These are phyloP conservation scores for Chlorella sp. DNA, from an alignment of 139 green algal genomes.

Conservation along the genomic window DNA sequence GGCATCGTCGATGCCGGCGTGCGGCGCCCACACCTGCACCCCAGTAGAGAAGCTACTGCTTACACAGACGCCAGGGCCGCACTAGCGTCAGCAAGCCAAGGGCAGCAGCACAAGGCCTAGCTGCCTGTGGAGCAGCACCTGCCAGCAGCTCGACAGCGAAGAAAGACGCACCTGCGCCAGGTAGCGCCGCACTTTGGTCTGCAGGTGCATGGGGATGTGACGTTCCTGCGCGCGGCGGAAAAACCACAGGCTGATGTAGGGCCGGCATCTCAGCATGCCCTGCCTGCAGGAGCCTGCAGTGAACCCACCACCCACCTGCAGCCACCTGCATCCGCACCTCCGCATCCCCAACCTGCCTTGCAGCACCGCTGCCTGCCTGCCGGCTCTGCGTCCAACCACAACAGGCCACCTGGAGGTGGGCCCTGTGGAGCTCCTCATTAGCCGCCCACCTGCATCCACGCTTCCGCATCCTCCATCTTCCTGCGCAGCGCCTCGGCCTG, in stretches of 20 bases:
- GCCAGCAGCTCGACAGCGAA: too few relatives aligned
- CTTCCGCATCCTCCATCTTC: constrained; percentile 30
- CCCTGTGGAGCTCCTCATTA: too few relatives aligned
- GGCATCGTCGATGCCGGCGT: constrained; percentile 23
- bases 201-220: not conserved
- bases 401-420: too few relatives aligned
- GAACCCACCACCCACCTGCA: too few relatives aligned
- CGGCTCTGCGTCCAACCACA: too few relatives aligned
- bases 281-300: too few relatives aligned
- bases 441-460: constrained; percentile 18
- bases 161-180: not conserved
- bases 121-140: too few relatives aligned
- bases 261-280: not conserved
- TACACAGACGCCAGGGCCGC: too few relatives aligned
- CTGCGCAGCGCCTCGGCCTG: constrained; percentile 6
- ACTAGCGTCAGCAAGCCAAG: too few relatives aligned
- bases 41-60: too few relatives aligned
- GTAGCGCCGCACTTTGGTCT: constrained; percentile 24
- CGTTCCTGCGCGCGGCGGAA: not conserved
- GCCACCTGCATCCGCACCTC: not conserved
- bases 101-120: too few relatives aligned
- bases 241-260: not conserved
- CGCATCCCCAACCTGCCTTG: not conserved
- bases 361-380: too few relatives aligned
- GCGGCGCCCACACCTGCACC: constrained; percentile 19